A percentile compares a stretch with the other conserved stretches of the same genome.
These are phyloP conservation scores for Zygotorulaspora mrakii DNA, from an alignment of 1,139 yeast species.

Conservation along the genomic window DNA sequence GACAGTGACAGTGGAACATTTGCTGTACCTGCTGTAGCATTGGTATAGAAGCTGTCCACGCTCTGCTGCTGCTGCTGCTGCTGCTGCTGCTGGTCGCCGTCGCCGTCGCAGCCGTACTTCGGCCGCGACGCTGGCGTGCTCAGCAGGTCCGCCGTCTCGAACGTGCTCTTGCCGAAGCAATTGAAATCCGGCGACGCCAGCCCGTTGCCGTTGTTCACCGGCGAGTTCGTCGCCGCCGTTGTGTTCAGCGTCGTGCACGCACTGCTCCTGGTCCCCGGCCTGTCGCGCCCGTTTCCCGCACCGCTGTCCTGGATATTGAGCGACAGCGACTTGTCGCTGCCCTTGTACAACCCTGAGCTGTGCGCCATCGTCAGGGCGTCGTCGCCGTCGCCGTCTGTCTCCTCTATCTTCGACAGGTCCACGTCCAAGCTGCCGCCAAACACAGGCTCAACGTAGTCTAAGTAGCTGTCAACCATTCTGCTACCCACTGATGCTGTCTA, in stretches of 20 bases:
- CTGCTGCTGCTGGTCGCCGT: conserved; percentile 4
- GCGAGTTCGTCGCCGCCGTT: conserved; percentile 9
- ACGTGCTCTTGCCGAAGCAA: conserved; percentile 6
- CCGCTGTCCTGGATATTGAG: conserved; percentile 11
- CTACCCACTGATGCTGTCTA: too few species aligned
- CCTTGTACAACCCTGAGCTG: neutral
- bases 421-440: neutral
- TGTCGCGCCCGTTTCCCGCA: neutral
- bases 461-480: conserved; percentile 3
- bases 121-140: conserved; percentile 3
- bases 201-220: conserved; percentile 9
- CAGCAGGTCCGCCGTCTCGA: conserved; percentile 9
- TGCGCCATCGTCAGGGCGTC: conserved; percentile 1
- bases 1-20: conserved; percentile 8
- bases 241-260: conserved; percentile 10
- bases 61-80: conserved; percentile 1
- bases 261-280: conserved; percentile 1
- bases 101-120: neutral
- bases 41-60: conserved; percentile 1
- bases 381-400: neutral
- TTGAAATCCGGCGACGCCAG: conserved; percentile 13
- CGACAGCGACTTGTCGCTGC: conserved; percentile 10
- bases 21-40: too few species aligned
- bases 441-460: conserved; percentile 1
- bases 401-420: neutral